Evolutionary conservation across 1,284 basidiomycete genomes (phyloP).

Genomic region (Heterobasidion parviporum): DNA sequence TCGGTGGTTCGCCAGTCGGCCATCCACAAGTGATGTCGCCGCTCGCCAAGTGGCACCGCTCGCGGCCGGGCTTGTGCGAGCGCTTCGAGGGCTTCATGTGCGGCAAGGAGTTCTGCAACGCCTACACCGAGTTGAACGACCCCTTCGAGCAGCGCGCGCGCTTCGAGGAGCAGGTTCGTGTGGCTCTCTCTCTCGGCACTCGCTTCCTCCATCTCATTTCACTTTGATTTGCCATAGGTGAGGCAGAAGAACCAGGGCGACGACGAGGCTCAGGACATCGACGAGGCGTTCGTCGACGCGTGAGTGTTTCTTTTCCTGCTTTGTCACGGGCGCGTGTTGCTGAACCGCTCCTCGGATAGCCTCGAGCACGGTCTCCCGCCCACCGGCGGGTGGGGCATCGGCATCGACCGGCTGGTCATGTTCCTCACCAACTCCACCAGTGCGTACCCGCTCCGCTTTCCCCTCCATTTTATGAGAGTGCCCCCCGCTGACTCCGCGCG

Average conservation of each 20-base stretch:
- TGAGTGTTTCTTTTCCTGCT: slow-evolving; percentile 30
- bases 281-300: slow-evolving; percentile 92
- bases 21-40: slow-evolving; percentile 99
- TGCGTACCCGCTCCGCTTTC: slow-evolving; percentile 28
- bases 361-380: slow-evolving; percentile 97
- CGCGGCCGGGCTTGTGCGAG: slow-evolving; percentile 91
- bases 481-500: slow-evolving; percentile 8
- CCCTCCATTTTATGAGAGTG: background rate
- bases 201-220: background rate
- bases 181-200: background rate
- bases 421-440: slow-evolving; percentile 90
- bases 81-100: slow-evolving; percentile 99
- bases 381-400: slow-evolving; percentile 94
- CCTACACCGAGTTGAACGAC: slow-evolving; percentile 98
- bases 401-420: slow-evolving; percentile 93
- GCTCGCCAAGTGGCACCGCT: slow-evolving; percentile 93
- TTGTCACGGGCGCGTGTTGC: background rate
- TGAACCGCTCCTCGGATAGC: slow-evolving; percentile 28
- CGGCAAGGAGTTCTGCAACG: slow-evolving; percentile 97
- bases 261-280: slow-evolving; percentile 96
- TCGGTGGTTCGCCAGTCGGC: slow-evolving; percentile 49
- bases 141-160: slow-evolving; percentile 93
- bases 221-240: slow-evolving; percentile 29
- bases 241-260: slow-evolving; percentile 96
- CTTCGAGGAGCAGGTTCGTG: slow-evolving; percentile 84